Evolutionary conservation across 306 rosid genomes (phyloP).

Genomic region (Abrus precatorius): DNA sequence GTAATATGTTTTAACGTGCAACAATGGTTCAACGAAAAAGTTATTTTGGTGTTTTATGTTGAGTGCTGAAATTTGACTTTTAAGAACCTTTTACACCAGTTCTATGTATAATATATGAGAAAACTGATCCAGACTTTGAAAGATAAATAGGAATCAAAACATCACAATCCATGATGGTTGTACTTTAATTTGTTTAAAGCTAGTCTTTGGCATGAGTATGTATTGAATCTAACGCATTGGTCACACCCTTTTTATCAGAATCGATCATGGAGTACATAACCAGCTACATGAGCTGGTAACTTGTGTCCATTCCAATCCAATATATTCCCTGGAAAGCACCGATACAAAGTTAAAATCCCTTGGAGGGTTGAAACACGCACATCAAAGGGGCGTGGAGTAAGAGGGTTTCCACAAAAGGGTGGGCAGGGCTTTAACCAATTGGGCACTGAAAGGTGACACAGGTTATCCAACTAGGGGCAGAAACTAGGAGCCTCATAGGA

Average conservation of each 20-base stretch:
- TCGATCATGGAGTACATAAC: slow-evolving; percentile 25
- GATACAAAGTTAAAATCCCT: neutral
- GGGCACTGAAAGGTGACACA: slow-evolving; percentile 55
- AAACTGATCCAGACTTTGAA: slow-evolving; percentile 15
- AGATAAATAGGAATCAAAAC: neutral
- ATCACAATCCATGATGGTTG: slow-evolving; percentile 1
- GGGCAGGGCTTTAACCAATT: slow-evolving; percentile 45
- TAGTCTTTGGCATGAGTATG: neutral
- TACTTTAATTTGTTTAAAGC: slow-evolving; percentile 28
- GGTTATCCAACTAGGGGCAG: slow-evolving; percentile 48
- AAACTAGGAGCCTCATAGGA: slow-evolving; percentile 35
- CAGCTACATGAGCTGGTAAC: slow-evolving; percentile 15
- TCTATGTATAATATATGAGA: neutral
- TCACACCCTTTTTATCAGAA: slow-evolving; percentile 5
- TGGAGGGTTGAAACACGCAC: neutral
- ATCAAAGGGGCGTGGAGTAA: slow-evolving; percentile 51
- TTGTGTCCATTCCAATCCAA: neutral
- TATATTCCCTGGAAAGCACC: slow-evolving; percentile 6
- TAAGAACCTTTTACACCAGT: no score
- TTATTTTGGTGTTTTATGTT: no score
- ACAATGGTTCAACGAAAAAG: no score
- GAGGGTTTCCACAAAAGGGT: slow-evolving; percentile 40
- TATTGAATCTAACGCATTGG: slow-evolving; percentile 9
- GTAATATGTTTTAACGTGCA: no score
- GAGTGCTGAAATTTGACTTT: no score